Percentiles rank a stretch among this genome's conserved stretches.
phyloP scores from a whole-genome alignment of 495 filamentous ascomycete species.

The Friedmanniomyces simplex region DNA sequence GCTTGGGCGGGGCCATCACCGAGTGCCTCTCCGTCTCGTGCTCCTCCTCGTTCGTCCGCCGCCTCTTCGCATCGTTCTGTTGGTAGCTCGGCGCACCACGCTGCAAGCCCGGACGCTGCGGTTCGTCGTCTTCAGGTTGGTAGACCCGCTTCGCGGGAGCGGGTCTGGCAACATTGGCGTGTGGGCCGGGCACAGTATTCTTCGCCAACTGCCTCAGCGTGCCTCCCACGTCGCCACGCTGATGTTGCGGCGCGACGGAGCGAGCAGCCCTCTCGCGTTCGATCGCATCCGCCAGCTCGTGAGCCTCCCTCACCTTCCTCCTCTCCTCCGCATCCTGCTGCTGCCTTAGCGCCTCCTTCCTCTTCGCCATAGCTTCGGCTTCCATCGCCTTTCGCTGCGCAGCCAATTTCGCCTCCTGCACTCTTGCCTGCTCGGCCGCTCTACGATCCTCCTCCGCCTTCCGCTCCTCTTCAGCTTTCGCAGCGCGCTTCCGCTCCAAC shows the following conservation, averaged over 20 bases:
- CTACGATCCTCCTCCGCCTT: too few relatives aligned
- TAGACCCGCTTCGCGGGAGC: slow-evolving; percentile 57
- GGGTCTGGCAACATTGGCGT: slow-evolving; percentile 22
- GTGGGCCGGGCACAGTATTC: slow-evolving; percentile 42
- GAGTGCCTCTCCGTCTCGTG: slow-evolving; percentile 35
- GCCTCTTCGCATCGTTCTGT: slow-evolving; percentile 46
- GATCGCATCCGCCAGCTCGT: slow-evolving; percentile 33
- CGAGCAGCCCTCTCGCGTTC: slow-evolving; percentile 32
- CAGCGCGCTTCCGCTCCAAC: slow-evolving; percentile 62
- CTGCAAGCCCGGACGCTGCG: slow-evolving; percentile 27
- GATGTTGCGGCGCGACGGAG: slow-evolving; percentile 24
- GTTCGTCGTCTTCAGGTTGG: slow-evolving; percentile 36
- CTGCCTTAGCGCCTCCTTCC: slow-evolving; percentile 35
- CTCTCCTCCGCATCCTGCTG: slow-evolving; percentile 21
- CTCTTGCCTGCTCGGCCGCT: slow-evolving; percentile 41
- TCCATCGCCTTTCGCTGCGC: slow-evolving; percentile 51
- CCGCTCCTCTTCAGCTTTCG: slow-evolving; percentile 46
- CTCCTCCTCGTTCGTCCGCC: slow-evolving; percentile 46
- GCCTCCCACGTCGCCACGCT: slow-evolving; percentile 41
- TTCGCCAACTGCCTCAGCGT: slow-evolving; percentile 44
- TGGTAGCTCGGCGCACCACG: slow-evolving; percentile 40
- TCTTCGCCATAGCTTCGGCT: slow-evolving; percentile 54
- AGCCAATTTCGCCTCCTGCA: slow-evolving; percentile 55
- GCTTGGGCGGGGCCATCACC: slow-evolving; percentile 71
- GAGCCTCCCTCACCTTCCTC: slow-evolving; percentile 33